Evolutionary conservation across 2,329 filamentous ascomycete genomes (phyloP), one percentile per base, ranked within the genome.

Genomic region (Colletotrichum trifolii): DNA sequence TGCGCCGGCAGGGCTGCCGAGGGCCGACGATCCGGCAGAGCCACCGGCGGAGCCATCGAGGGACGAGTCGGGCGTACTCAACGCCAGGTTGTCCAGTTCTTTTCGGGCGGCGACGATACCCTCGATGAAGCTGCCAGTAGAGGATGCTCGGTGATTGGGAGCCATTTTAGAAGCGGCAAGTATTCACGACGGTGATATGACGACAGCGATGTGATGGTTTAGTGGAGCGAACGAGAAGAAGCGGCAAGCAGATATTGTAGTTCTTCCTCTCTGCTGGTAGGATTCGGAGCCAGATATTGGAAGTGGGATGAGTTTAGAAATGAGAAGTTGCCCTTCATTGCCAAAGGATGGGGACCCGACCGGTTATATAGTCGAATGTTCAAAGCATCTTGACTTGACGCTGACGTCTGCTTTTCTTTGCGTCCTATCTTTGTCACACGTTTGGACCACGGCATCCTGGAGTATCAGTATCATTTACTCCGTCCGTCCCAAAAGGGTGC

Each of bases 51-150:
- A 64, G 7, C 64, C 64, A 77, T 73, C 55, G 4, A 66, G 42
- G n/a, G 67, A 69, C 8, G 67, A 67, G 8, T 77, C 78, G 17
- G 79, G 79, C 9, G 78, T 79, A 62, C 74, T 75, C 52, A 70
- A 50, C 4, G 68, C 62, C 53, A 71, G 59, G 50, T 67, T 64
- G 52, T 76, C 72, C 13, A 76, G 57, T 39, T 77, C 72, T 36
- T 72, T 68, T 60, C 74, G 74, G 45, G 73, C 71, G 46, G 72
- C 64, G 54, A 74, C 68, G 39, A 75, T 72, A n/a, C 72, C 67
- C 34, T 74, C 66, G 67, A 74, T 75, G 68, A 77, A 77, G 56
- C 67, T 69, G 38, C 65, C 67, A 43, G 65, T 68, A 17, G 67
- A 69, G 34, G 67, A 69, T 47, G 66, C 61, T 40, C 67, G 56